Evolutionary conservation across 2,329 filamentous ascomycete genomes (phyloP), one percentile per base, ranked within the genome.

Genomic region (Botrytis squamosa): DNA sequence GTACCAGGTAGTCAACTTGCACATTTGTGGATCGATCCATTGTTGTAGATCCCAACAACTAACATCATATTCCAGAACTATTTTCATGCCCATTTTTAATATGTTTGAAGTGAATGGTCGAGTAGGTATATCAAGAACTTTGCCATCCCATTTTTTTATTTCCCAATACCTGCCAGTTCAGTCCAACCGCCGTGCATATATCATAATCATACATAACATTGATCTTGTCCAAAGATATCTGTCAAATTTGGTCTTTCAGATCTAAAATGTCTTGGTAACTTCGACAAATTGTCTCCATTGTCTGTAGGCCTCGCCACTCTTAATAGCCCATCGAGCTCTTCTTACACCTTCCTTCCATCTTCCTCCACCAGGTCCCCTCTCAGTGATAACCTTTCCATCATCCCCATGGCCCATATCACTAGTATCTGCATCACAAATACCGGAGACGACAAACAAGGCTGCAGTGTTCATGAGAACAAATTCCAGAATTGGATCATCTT

Each of bases 391-490:
- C 60, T 91, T 86, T 0, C 93, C 93, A 79, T 95, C 92, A 79
- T 97, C 93, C 1, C 91, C 93, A 65, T 87, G 84, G 0, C 93
- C 93, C 92, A 97, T 93, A 80, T 89, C 84, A 81, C 93, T 97
- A 44, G 86, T 87, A 74, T 97, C 92, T 0, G 92, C 89, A 77
- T 98, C 95, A 81, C 94, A 97, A 49, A 97, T 86, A 4, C 96
- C 96, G 3, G 93, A 92, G 5, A 92, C 88, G 0, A 97, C 95
- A 71, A 99, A 88, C 70, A 99, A 84, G 2, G 94, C 93, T 0
- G 95, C 95, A 2, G 95, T 93, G 81, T 99, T 99, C 83, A 98
- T 92, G 70, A 98, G 87, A 33, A 99, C 94, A 80, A 99, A 99
- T 81, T 97, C 92, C 75, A 98, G 83, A 70, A 99, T 93, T 0